Base-by-base conservation (phyloP, 805 yeast species). In the Kazachstania taianensis region DNA sequence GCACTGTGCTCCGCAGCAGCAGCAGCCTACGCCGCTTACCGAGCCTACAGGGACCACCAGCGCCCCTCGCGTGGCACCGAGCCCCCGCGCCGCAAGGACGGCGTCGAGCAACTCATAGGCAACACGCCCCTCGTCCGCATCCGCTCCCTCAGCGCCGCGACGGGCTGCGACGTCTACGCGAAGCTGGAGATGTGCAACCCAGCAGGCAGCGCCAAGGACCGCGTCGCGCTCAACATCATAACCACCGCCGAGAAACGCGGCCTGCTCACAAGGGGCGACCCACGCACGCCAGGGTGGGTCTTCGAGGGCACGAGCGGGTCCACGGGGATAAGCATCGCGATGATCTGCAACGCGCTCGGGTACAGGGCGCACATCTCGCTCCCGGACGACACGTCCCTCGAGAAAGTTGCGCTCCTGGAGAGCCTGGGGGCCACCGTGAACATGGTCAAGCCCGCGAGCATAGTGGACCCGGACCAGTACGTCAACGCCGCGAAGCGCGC, bases 231-330 rank as follows among this genome's bases (percentile, higher is more conserved):
- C 15, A 84, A 92, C 3, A 80, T 89, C 30, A 80, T 89, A 13
- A 64, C 73, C 38, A 73, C 73, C 16, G 81, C 81, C 38, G 94
- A 84, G 52, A 37, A 46, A 5, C 33, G 49, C 31, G 92, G 92
- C 0, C 51, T 63, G 5, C 55, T 87, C 27, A 53, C 62, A 5
- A 59, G 67, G 35, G 85, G 82, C 1, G 92, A 84, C 49, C 66
- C 76, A 10, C 19, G 22, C 19, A n/a, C 27, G 16, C 40, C 39
- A 10, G 61, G 55, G 23, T 49, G 58, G 50, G 80, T 89, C 1
- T 86, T 78, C 56, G 98, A 89, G 62, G 98, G 98, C 6, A 92
- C 98, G 0, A 79, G 92, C 8, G 98, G 98, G 0, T 86, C 96
- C 0, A 89, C 98, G 0, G 98, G 98, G 3, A 92, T 92, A 9